Conservation (phyloP, 306 rosid species). For the Castanea sativa region DNA sequence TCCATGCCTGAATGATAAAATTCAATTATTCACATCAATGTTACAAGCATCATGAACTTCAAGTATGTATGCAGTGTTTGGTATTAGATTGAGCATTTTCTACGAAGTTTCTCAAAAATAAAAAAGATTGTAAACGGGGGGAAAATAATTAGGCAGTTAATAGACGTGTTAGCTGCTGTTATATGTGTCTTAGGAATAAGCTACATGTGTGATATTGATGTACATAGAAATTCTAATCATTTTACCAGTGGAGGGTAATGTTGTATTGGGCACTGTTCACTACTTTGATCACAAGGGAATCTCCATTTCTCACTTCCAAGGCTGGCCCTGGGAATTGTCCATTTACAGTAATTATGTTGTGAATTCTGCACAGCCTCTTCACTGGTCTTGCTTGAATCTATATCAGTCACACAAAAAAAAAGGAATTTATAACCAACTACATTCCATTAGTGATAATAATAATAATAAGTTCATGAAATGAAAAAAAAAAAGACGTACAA, state of each 20-base stretch:
- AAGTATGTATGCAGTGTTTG: neutral
- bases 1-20: constrained; percentile 68
- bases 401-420: constrained; percentile 6
- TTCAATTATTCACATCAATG: constrained; percentile 11
- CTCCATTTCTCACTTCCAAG: constrained; percentile 51
- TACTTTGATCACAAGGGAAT: constrained; percentile 40
- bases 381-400: constrained; percentile 46
- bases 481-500: constrained; percentile 43
- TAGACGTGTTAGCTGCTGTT: neutral
- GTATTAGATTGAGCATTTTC: neutral
- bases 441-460: neutral
- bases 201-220: constrained; percentile 51
- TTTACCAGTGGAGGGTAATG: constrained; percentile 49
- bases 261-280: constrained; percentile 38
- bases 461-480: constrained; percentile 1
- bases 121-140: too few relatives aligned
- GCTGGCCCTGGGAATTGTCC: constrained; percentile 57
- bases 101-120: too few relatives aligned
- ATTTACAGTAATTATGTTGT: constrained; percentile 43
- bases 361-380: constrained; percentile 56
- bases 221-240: constrained; percentile 1
- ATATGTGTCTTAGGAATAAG: neutral
- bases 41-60: constrained; percentile 8
- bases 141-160: neutral
- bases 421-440: neutral